Evolutionary conservation across 2,329 filamentous ascomycete species (phyloP).

Genomic region (Stemphylium vesicarium): DNA sequence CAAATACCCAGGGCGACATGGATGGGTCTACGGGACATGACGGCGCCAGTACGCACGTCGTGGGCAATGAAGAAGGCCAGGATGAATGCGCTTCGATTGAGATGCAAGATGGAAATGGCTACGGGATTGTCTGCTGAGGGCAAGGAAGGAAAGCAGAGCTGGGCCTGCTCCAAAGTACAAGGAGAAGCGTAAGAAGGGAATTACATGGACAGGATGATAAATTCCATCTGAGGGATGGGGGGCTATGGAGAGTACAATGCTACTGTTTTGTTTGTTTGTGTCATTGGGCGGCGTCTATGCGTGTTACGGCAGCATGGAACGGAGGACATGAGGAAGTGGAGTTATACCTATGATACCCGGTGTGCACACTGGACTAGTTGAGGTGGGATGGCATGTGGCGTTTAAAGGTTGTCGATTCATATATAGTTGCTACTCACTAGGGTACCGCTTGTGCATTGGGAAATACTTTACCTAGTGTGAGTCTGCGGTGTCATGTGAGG

Average conservation of each 20-base stretch:
- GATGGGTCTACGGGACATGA: conserved; percentile 29
- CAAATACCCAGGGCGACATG: conserved; percentile 31
- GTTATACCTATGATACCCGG: conserved; percentile 19
- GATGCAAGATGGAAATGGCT: conserved; percentile 34
- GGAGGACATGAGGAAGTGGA: conserved; percentile 7
- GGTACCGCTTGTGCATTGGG: neutral
- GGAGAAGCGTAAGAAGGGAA: neutral
- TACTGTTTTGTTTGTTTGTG: conserved; percentile 5
- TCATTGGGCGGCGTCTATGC: conserved; percentile 28
- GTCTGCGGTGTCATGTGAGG: neutral
- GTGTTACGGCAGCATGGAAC: conserved; percentile 2
- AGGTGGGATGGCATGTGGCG: conserved; percentile 8
- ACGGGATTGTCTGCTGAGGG: conserved; percentile 23
- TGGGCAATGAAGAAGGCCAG: conserved; percentile 36
- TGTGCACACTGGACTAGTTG: conserved; percentile 8
- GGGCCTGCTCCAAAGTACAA: conserved; percentile 30
- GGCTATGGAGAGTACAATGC: neutral
- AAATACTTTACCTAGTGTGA: neutral
- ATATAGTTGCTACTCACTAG: neutral
- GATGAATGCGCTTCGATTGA: conserved; percentile 38
- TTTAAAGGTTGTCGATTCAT: conserved; percentile 4
- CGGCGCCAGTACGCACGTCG: conserved; percentile 37
- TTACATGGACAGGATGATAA: neutral
- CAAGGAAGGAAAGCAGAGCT: conserved; percentile 22
- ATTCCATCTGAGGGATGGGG: neutral